Conservation (phyloP, 371 early-diverging fungal species). For the Mucor racemosus region DNA sequence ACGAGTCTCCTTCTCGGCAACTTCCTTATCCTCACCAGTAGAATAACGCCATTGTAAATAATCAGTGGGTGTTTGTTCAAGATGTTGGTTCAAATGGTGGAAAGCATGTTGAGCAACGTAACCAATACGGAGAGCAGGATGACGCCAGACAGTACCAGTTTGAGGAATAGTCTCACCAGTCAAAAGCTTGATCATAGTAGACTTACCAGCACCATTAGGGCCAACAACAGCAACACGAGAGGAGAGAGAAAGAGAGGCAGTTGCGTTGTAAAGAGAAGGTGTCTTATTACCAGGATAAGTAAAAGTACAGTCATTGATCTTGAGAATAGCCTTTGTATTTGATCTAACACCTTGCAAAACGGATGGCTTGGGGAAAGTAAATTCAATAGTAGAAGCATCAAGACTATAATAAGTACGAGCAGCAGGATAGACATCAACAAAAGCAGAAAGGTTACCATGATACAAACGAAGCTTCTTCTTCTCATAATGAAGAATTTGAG, state of each 20-base stretch:
- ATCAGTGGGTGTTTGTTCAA: slow-evolving; percentile 80
- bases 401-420: slow-evolving; percentile 76
- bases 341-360: slow-evolving; percentile 77
- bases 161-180: slow-evolving; percentile 74
- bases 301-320: slow-evolving; percentile 69
- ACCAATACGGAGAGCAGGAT: slow-evolving; percentile 79
- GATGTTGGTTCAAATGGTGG: slow-evolving; percentile 85
- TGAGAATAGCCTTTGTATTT: slow-evolving; percentile 78
- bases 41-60: slow-evolving; percentile 87
- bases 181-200: slow-evolving; percentile 84
- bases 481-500: slow-evolving; percentile 81
- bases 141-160: slow-evolving; percentile 71
- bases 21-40: slow-evolving; percentile 80
- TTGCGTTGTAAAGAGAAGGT: slow-evolving; percentile 65
- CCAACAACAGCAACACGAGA: slow-evolving; percentile 85
- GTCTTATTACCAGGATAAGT: slow-evolving; percentile 71
- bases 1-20: slow-evolving; percentile 75
- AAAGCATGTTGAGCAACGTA: slow-evolving; percentile 92
- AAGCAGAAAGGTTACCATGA: slow-evolving; percentile 71
- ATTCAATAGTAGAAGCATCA: slow-evolving; percentile 68
- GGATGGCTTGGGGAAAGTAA: slow-evolving; percentile 77
- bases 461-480: slow-evolving; percentile 71
- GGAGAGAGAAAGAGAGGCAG: slow-evolving; percentile 69
- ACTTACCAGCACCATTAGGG: slow-evolving; percentile 85
- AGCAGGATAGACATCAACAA: slow-evolving; percentile 62